A percentile compares a stretch with the other conserved stretches of the same genome.
Evolutionary conservation across 805 yeast species (phyloP).

Genomic region (Metschnikowia sp.): DNA sequence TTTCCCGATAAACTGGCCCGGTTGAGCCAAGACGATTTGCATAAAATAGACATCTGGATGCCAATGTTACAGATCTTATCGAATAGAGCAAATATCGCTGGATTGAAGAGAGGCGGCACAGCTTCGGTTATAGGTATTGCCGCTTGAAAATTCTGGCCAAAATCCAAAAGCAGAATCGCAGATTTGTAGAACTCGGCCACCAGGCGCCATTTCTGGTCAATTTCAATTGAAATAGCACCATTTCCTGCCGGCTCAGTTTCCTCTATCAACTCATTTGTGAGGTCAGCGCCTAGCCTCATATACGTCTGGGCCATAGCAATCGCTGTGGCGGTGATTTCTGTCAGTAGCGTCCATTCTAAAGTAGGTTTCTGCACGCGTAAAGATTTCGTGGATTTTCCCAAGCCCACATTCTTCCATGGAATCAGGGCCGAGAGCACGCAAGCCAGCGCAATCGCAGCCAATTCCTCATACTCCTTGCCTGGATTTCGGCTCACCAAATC

Average conservation of each 20-base stretch:
- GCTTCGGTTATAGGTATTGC: not conserved
- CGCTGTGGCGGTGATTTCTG: slow-evolving; percentile 29
- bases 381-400: not conserved
- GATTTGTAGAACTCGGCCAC: slow-evolving; percentile 31
- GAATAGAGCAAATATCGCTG: slow-evolving; percentile 9
- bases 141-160: slow-evolving; percentile 19
- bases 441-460: not conserved
- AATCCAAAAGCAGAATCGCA: slow-evolving; percentile 25
- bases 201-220: slow-evolving; percentile 35
- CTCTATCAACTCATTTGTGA: slow-evolving; percentile 35
- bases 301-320: slow-evolving; percentile 28
- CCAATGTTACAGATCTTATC: slow-evolving; percentile 27
- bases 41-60: slow-evolving; percentile 37
- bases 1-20: slow-evolving; percentile 16
- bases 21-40: slow-evolving; percentile 38
- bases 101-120: not conserved
- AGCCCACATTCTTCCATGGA: slow-evolving; percentile 9
- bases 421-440: not conserved
- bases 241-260: not conserved
- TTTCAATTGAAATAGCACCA: slow-evolving; percentile 8
- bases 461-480: not conserved
- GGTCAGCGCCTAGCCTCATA: slow-evolving; percentile 32
- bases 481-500: slow-evolving; percentile 2
- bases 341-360: slow-evolving; percentile 28
- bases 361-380: slow-evolving; percentile 1